Evolutionary conservation across 2,329 filamentous ascomycete genomes (phyloP), one percentile per base, ranked within the genome.

Genomic region (Ceratocystis huliohia): DNA sequence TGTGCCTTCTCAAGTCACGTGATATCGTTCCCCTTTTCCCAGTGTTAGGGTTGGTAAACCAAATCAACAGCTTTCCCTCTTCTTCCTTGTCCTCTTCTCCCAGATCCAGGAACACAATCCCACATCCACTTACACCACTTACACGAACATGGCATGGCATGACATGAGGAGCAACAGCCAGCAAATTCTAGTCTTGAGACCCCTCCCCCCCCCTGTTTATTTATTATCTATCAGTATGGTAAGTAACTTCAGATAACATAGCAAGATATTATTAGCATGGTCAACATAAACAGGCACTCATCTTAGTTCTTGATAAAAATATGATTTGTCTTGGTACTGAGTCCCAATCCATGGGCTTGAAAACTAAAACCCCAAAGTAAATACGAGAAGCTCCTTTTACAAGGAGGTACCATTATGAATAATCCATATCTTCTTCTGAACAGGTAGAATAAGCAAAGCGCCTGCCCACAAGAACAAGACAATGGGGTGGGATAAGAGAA

Each of bases 271-370:
- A 28, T 2, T 15, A 37, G 30, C 56, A n/a, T 59, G 15, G n/a
- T 28, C 15, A 7, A n/a, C 13, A 37, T 13, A n/a, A 30, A 6
- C 7, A 13, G 5, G 1, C 56, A 5, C 13, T 20, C 5, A 28
- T 10, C 48, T 59, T 37, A 17, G 8, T 59, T 41, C 37, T 15
- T 15, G 37, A 41, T 41, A 41, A 41, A 59, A 59, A 59, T 37
- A 59, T 37, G 28, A 41, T 41, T 41, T 37, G 28, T 59, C 56
- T 67, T 67, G 65, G 65, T 67, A 61, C 65, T 67, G 65, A 50
- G 57, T 64, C 65, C 65, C 65, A 59, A 67, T 37, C 17, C 30
- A 33, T 10, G 15, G 28, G 33, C 56, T 33, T 30, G 56, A 59
- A 59, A 59, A 30, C 48, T 53, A 33, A 62, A 63, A 63, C 33